Evolutionary conservation across 2,329 filamentous ascomycete species (phyloP).

Genomic region (Fonsecaea nubica): DNA sequence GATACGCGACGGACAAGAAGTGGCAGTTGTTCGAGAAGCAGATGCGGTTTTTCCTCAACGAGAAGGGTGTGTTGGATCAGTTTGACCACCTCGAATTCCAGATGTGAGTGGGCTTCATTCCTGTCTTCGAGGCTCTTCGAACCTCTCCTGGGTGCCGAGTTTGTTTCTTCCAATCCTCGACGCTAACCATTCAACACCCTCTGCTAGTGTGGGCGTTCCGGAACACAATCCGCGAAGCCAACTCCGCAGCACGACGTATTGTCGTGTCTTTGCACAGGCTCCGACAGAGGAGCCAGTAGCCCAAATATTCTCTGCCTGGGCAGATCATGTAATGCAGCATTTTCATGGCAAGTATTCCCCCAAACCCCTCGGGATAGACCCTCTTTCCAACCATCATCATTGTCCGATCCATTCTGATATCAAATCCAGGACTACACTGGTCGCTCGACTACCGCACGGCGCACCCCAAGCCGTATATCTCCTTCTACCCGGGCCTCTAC

Average conservation of each 20-base stretch:
- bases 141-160: background rate
- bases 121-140: background rate
- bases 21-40: conserved; percentile 49
- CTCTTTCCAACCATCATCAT: background rate
- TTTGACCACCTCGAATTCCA: conserved; percentile 59
- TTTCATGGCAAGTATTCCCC: conserved; percentile 46
- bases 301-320: conserved; percentile 29
- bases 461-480: conserved; percentile 49
- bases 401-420: background rate
- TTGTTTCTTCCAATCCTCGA: background rate
- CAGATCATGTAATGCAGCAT: conserved; percentile 49
- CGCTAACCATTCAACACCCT: background rate
- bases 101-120: background rate
- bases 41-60: conserved; percentile 46
- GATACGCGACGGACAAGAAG: conserved; percentile 58
- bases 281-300: conserved; percentile 28
- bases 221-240: conserved; percentile 50
- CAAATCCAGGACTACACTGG: conserved; percentile 44
- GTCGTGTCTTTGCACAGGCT: conserved; percentile 55
- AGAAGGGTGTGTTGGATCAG: conserved; percentile 47
- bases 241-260: conserved; percentile 52
- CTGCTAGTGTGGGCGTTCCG: conserved; percentile 47
- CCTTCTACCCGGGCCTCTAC: conserved; percentile 51
- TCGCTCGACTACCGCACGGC: conserved; percentile 53
- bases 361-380: too few species aligned